phyloP scores from a whole-genome alignment of 1,139 yeast species.

The Candida sojae region DNA sequence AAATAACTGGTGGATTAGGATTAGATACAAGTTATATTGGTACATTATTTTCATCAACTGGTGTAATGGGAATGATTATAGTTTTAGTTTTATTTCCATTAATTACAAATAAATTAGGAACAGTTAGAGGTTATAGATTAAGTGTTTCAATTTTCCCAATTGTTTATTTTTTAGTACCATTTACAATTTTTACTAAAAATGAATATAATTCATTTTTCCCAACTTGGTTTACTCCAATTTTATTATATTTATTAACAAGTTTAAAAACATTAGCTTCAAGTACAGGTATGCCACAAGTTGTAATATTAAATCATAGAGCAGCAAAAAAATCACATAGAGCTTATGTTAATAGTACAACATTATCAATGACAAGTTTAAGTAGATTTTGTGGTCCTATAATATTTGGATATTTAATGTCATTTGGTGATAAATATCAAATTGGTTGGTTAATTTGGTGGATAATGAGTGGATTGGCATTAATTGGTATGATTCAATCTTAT shows the following conservation, averaged over 20 bases:
- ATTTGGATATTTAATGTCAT: slow-evolving; percentile 60
- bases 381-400: slow-evolving; percentile 58
- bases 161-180: slow-evolving; percentile 52
- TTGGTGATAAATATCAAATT: slow-evolving; percentile 31
- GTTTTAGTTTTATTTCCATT: slow-evolving; percentile 55
- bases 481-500: slow-evolving; percentile 14
- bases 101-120: slow-evolving; percentile 48
- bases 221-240: slow-evolving; percentile 21
- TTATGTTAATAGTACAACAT: slow-evolving; percentile 49
- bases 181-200: slow-evolving; percentile 44
- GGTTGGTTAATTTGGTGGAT: slow-evolving; percentile 19
- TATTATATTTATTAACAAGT: slow-evolving; percentile 21
- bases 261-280: slow-evolving; percentile 33
- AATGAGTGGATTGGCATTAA: slow-evolving; percentile 11
- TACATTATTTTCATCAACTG: slow-evolving; percentile 54
- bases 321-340: slow-evolving; percentile 53
- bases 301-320: slow-evolving; percentile 49
- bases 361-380: slow-evolving; percentile 54
- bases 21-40: slow-evolving; percentile 53
- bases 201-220: slow-evolving; percentile 29
- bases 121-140: slow-evolving; percentile 44
- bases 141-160: slow-evolving; percentile 40
- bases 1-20: slow-evolving; percentile 32
- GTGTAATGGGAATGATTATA: slow-evolving; percentile 54
- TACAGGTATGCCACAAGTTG: slow-evolving; percentile 45